phyloP scores from a whole-genome alignment of 257 asterid genomes.

The Capsicum pubescens region DNA sequence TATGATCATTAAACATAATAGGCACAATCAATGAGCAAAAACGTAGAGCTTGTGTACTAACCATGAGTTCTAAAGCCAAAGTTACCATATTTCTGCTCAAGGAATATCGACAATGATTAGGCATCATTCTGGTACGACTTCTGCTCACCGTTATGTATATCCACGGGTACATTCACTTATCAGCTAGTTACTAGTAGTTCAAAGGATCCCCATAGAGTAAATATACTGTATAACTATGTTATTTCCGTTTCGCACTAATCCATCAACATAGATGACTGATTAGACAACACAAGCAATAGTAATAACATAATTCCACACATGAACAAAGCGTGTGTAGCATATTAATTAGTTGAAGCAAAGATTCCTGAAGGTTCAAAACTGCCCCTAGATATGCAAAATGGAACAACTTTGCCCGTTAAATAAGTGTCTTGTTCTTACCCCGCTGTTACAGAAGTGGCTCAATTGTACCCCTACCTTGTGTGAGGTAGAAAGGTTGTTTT shows the following conservation, averaged over 20 bases:
- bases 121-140: neutral
- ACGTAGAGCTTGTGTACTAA: neutral
- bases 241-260: neutral
- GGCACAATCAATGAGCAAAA: neutral
- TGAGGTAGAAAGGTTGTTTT: too few species aligned
- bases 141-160: neutral
- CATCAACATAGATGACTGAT: neutral
- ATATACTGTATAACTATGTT: neutral
- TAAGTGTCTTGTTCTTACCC: too few species aligned
- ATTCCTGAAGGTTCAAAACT: neutral
- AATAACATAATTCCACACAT: neutral
- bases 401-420: too few species aligned
- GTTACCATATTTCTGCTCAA: neutral
- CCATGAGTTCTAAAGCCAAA: constrained; percentile 12
- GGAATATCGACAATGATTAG: neutral
- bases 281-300: neutral
- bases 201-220: neutral
- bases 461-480: too few species aligned
- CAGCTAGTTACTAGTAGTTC: neutral
- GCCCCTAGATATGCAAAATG: too few species aligned
- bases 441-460: too few species aligned
- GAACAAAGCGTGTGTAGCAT: neutral
- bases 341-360: neutral
- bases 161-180: neutral
- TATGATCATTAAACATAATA: neutral